Evolutionary conservation across 345 rosid genomes (phyloP).

Genomic region (Lumnitzera littorea): DNA sequence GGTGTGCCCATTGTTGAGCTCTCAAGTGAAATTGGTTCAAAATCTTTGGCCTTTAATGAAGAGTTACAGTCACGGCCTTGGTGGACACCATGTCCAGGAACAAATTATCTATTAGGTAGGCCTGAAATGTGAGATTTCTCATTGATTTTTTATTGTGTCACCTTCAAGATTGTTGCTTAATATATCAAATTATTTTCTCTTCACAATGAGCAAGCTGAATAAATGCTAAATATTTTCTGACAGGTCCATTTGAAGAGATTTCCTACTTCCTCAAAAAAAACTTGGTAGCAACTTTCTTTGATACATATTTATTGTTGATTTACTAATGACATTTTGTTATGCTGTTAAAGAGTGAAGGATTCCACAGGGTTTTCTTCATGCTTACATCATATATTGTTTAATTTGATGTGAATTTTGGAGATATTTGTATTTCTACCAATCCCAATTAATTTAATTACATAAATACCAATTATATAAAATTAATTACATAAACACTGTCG

Average conservation of each 20-base stretch:
- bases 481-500: too few relatives aligned
- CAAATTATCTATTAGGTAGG: conserved; percentile 80
- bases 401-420: not conserved
- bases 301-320: conserved; percentile 1
- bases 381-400: not conserved
- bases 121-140: not conserved
- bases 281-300: conserved; percentile 35
- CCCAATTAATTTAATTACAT: too few relatives aligned
- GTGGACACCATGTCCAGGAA: conserved; percentile 89
- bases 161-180: not conserved
- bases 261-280: conserved; percentile 56
- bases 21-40: conserved; percentile 68
- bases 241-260: conserved; percentile 89
- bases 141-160: not conserved
- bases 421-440: too few relatives aligned
- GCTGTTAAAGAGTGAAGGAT: not conserved
- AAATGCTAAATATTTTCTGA: conserved; percentile 1
- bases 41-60: conserved; percentile 67
- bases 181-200: not conserved
- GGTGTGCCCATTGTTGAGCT: conserved; percentile 73
- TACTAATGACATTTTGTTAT: not conserved
- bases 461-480: too few relatives aligned
- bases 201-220: not conserved
- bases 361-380: conserved; percentile 3
- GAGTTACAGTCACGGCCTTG: conserved; percentile 89